A percentile compares a stretch with the other conserved stretches of the same genome.
phyloP scores from a whole-genome alignment of 176 grass and related monocot genomes.

The Ananas comosus region DNA sequence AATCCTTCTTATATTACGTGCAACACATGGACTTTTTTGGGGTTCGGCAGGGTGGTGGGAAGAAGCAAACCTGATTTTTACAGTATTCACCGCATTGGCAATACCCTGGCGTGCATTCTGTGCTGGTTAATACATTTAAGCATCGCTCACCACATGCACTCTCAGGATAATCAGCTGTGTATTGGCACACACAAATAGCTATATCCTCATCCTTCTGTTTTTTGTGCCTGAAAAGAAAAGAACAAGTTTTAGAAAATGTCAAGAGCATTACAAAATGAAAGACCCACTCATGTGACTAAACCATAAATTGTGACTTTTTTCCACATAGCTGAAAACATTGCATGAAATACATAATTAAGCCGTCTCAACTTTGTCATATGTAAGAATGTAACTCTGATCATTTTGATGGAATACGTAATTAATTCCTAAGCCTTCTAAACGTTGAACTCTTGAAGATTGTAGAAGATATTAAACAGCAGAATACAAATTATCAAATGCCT shows the following conservation, averaged over 20 bases:
- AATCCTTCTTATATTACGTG: not conserved
- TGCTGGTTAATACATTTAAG: conserved; percentile 84
- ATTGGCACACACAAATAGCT: conserved; percentile 76
- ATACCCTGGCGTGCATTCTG: conserved; percentile 89
- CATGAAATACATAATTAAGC: no score
- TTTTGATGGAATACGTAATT: no score
- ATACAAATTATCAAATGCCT: no score
- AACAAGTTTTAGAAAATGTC: not conserved
- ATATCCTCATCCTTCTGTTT: conserved; percentile 92
- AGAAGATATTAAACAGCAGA: no score
- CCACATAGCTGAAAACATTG: not conserved
- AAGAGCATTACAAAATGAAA: not conserved
- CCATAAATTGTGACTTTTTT: not conserved
- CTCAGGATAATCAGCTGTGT: conserved; percentile 53
- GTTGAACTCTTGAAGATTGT: no score
- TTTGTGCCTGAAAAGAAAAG: conserved; percentile 48
- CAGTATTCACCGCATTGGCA: conserved; percentile 73
- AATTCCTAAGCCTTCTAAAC: no score
- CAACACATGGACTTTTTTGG: not conserved
- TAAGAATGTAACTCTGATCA: no score
- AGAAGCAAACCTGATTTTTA: conserved; percentile 69
- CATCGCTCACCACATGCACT: conserved; percentile 73
- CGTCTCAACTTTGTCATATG: no score
- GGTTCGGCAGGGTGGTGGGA: not conserved
- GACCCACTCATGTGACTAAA: not conserved